phyloP scores from a whole-genome alignment of 495 filamentous ascomycete genomes.

The Glutinoglossum americanum region DNA sequence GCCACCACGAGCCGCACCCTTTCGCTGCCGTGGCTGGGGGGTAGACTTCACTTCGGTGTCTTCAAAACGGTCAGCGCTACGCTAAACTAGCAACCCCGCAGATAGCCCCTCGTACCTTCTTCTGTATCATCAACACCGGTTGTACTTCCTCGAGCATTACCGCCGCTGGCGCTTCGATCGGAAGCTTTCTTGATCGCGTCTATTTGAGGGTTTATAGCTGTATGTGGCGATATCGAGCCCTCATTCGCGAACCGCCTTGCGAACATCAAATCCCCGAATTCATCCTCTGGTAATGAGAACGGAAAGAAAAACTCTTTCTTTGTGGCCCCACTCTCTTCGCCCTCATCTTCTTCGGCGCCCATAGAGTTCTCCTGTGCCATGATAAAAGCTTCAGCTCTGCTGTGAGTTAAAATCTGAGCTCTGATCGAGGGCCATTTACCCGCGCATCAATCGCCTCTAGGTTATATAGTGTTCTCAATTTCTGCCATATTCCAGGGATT shows the following conservation, averaged over 20 bases:
- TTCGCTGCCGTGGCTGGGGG: not conserved
- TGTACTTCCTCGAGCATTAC: constrained; percentile 24
- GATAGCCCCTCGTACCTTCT: constrained; percentile 9
- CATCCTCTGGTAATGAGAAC: constrained; percentile 56
- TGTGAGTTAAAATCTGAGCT: not conserved
- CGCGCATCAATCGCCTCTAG: constrained; percentile 74
- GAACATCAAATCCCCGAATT: constrained; percentile 59
- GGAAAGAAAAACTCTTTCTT: constrained; percentile 34
- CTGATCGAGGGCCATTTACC: constrained; percentile 22
- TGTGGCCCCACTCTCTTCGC: constrained; percentile 27
- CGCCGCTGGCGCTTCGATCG: not conserved
- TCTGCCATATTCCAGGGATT: constrained; percentile 79
- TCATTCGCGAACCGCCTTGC: constrained; percentile 38
- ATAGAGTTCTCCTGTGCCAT: constrained; percentile 25
- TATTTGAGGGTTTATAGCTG: constrained; percentile 13
- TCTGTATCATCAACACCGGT: constrained; percentile 29
- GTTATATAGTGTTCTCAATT: constrained; percentile 67
- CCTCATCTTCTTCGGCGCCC: constrained; percentile 31
- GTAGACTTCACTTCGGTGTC: not conserved
- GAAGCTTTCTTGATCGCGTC: constrained; percentile 4
- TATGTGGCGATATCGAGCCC: constrained; percentile 32
- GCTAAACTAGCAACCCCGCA: not conserved
- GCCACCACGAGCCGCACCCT: not conserved
- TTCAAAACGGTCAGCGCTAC: not conserved
- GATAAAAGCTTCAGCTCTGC: not conserved